Evolutionary conservation across 225 moss, liverwort and hornwort species (phyloP), one percentile per base, ranked within the genome.

Genomic region (Polytrichum formosum): DNA sequence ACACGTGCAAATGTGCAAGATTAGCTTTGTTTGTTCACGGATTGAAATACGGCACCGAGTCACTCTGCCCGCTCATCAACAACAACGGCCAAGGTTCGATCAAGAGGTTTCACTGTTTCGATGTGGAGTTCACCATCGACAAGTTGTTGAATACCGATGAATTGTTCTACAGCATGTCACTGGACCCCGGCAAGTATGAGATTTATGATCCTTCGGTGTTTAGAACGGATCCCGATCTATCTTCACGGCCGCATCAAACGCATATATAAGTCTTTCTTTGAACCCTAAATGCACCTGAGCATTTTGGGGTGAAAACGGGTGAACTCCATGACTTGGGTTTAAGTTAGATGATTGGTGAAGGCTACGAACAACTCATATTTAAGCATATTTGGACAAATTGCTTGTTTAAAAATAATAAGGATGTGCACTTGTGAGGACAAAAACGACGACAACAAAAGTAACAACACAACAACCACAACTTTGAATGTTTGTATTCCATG

Each of bases 171-270:
- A 63, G 25, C 16, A 63, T 63, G 63, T 63, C 63, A 26, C 8
- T 63, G 23, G 28, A 63, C 3, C 63, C 26, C 25, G 63, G 28
- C 2, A 17, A 13, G 9, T 63, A 63, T 17, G 63, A 63, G 27
- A 26, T 63, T 63, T 63, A 58, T 9, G 58, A 58, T 58, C 58
- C 58, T 58, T 58, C 58, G 23, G 58, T 58, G 20, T 58, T 58
- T 58, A 21, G 21, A 58, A 58, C 58, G 20, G 1, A 58, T 16
- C 31, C 1, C 6, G 31, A 31, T 7, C 35, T 35, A 35, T 7
- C n/a, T 6, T 21, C n/a, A 22, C 58, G 23, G 21, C 21, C 21
- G 21, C 58, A 58, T 21, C 58, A 22, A 58, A 46, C 13, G 13
- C 46, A 16, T 4, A 10, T 30, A 26, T 30, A 30, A 0, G 30